Base-by-base conservation (phyloP, 805 yeast genomes). In the Metschnikowia bowlesiae region DNA sequence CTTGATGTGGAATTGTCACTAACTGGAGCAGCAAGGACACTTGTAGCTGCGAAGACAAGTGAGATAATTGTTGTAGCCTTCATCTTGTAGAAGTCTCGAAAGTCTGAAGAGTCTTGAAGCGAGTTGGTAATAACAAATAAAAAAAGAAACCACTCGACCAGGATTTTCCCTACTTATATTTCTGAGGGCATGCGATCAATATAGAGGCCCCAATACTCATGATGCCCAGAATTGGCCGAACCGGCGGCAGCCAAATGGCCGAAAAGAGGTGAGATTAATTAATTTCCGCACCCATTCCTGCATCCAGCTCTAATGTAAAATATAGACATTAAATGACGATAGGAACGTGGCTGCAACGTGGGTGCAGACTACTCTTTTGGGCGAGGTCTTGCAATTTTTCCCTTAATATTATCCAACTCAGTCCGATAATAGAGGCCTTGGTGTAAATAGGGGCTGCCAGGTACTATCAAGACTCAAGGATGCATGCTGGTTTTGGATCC, bases 21-120 rank as follows among this genome's bases (percentile, higher is more conserved):
- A 22, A 58, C 55, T 3, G 66, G 66, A 3, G 65, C 67, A 18
- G 63, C 60, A 14, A 60, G 42, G 28, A 56, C 64, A 26, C 63
- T 53, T 38, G 61, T 62, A 32, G 53, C 51, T 13, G 58, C 43
- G 37, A 52, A 34, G 38, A 42, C 22, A 33, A 34, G 22, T 26
- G 45, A 42, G 28, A 42, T 6, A 8, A 42, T 33, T 6, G 45
- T 42, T 18, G 22, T 31, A 22, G 30, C 37, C 45, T 42, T 42
- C 45, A 42, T 42, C 11, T 39, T 30, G 43, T 26, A 33, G 31
- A 8, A 8, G 16, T 3, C 5, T 14, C 5, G 31, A 13, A 38
- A n/a, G 33, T 32, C 8, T 2, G 3, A 42, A 22, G 22, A 33
- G 13, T 18, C 28, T 26, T 6, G 31, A 39, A 6, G 18, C 14